Percentiles rank a stretch among this genome's conserved stretches.
phyloP scores from a whole-genome alignment of 805 yeast species.

The Wickerhamomyces bovis region DNA sequence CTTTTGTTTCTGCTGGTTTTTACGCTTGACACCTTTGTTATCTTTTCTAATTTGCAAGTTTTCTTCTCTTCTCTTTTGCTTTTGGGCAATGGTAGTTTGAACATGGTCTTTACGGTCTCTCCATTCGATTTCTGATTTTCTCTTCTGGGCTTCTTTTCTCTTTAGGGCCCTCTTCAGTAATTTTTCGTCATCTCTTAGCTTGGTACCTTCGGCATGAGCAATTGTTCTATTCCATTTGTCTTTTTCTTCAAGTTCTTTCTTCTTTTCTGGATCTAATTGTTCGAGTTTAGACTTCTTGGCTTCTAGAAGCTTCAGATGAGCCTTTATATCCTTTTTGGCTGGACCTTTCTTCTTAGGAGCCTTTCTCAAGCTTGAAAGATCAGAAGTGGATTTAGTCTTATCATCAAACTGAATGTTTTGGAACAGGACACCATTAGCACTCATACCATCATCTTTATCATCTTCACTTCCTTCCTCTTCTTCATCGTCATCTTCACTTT shows the following conservation, averaged over 20 bases:
- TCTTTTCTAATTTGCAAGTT: constrained; percentile 81
- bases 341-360: constrained; percentile 72
- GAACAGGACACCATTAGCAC: constrained; percentile 48
- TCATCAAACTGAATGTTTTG: constrained; percentile 80
- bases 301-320: constrained; percentile 73
- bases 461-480: constrained; percentile 32
- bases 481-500: constrained; percentile 37
- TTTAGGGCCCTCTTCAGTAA: constrained; percentile 80
- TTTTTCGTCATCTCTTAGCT: constrained; percentile 85
- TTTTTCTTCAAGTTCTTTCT: constrained; percentile 54
- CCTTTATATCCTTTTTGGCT: constrained; percentile 73
- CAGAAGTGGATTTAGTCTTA: constrained; percentile 75
- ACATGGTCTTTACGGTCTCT: constrained; percentile 79
- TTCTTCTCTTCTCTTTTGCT: constrained; percentile 85
- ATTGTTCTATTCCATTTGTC: constrained; percentile 81
- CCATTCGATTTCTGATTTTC: constrained; percentile 90
- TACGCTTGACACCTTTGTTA: constrained; percentile 74
- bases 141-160: constrained; percentile 75
- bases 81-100: constrained; percentile 63
- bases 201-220: constrained; percentile 82
- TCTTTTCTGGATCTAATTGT: constrained; percentile 56
- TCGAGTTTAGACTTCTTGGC: constrained; percentile 61
- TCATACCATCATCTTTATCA: constrained; percentile 27
- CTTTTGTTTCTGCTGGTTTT: constrained; percentile 62
- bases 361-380: constrained; percentile 52